Conservation (phyloP, 2,329 filamentous ascomycete species). For the Monilinia laxa region DNA sequence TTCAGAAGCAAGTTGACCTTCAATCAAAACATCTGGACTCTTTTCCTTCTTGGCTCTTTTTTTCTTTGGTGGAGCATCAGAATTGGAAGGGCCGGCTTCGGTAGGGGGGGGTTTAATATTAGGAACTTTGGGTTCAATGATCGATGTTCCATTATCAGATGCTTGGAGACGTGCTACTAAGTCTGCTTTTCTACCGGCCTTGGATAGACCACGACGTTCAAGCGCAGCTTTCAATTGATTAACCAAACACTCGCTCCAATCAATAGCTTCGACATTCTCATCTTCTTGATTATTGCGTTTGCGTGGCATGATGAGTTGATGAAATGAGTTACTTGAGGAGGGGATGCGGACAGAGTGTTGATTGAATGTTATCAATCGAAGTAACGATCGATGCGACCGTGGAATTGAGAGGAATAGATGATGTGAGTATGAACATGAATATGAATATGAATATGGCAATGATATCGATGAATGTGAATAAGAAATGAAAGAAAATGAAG, state of each 20-base stretch:
- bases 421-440: not conserved
- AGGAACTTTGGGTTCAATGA: not conserved
- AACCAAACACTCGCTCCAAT: conserved; percentile 61
- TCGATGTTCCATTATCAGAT: conserved; percentile 34
- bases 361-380: not conserved
- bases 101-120: not conserved
- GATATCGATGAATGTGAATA: not conserved
- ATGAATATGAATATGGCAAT: not conserved
- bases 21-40: conserved; percentile 24
- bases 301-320: conserved; percentile 17
- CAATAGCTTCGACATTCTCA: conserved; percentile 27
- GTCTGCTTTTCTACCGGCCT: conserved; percentile 67
- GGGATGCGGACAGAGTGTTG: not conserved
- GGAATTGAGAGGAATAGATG: not conserved
- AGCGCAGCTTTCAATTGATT: conserved; percentile 72
- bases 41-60: conserved; percentile 21
- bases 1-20: conserved; percentile 26
- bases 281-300: conserved; percentile 10
- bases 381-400: not conserved
- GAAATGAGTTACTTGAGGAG: not conserved
- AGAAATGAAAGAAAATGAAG: not conserved
- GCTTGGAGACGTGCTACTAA: conserved; percentile 62
- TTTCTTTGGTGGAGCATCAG: conserved; percentile 19
- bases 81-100: conserved; percentile 6
- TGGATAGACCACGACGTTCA: conserved; percentile 63